These are phyloP conservation scores for Gonapodya sp. DNA, from an alignment of 192 early-diverging fungal genomes.

Conservation along the genomic window DNA sequence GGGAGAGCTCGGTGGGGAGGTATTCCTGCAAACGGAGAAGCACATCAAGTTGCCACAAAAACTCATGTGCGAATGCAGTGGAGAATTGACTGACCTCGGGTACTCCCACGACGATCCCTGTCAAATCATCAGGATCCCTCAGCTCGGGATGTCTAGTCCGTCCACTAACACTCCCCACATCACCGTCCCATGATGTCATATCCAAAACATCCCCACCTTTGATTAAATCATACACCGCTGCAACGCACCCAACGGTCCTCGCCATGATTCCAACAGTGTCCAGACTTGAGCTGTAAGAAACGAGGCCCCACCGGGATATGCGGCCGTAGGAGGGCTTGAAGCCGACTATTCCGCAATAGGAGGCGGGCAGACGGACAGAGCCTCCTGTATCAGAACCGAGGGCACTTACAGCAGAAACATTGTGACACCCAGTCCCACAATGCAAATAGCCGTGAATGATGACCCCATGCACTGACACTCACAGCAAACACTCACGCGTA, in stretches of 20 bases:
- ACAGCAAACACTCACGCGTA: constrained; percentile 44
- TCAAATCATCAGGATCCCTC: constrained; percentile 18
- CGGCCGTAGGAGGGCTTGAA: constrained; percentile 89
- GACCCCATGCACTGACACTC: not conserved
- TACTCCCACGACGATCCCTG: constrained; percentile 53
- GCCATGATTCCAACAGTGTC: constrained; percentile 82
- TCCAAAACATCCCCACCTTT: constrained; percentile 48
- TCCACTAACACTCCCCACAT: not conserved
- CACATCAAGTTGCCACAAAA: not conserved
- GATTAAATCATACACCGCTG: constrained; percentile 44
- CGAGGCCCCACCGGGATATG: constrained; percentile 72
- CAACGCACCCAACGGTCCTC: constrained; percentile 43
- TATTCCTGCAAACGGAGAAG: constrained; percentile 43
- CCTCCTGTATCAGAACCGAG: constrained; percentile 93
- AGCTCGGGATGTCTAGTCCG: not conserved
- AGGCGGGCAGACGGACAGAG: constrained; percentile 83
- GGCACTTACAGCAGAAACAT: no score
- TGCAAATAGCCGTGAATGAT: not conserved
- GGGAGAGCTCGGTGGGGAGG: constrained; percentile 61
- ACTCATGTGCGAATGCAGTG: constrained; percentile 18
- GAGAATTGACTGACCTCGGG: constrained; percentile 26
- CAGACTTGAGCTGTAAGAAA: constrained; percentile 76
- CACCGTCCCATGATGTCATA: constrained; percentile 46
- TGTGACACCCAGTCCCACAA: no score
- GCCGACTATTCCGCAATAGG: constrained; percentile 87